Evolutionary conservation across 768 basidiomycete species (phyloP), one percentile per base, ranked within the genome.

Genomic region (Podaxis pistillaris): DNA sequence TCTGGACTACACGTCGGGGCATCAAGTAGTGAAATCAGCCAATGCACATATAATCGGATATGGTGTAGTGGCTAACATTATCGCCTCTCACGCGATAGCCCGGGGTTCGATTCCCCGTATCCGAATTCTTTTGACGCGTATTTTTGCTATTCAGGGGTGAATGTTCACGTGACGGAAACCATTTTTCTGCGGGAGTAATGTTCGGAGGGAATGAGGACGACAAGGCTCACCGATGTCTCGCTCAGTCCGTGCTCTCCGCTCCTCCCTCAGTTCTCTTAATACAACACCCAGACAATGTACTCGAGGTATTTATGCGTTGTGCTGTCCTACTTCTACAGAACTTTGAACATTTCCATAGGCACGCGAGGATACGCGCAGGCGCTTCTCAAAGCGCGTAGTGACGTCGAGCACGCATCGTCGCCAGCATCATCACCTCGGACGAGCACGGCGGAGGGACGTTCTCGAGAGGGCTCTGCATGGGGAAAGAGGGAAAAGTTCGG

Each of bases 21-120:
- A 8, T 0, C 24, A 11, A 52, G 13, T 24, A 1, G 12, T 52
- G 3, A 22, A 28, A 22, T 3, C 13, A 4, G 1, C 15, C 15
- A 28, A 11, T 7, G 0, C 6, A 3, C 3, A 4, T 8, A 6
- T 1, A 0, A 33, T 66, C 65, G 65, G 65, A 56, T 66, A 66
- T 66, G 65, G 65, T 66, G 65, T 66, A 66, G 58, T 61, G 65
- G 65, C 65, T 66, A 66, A 66, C 65, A 66, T 66, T 66, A 61
- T 61, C 65, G 65, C 65, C 65, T 66, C 65, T 66, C 65, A 66
- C 61, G 61, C 61, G 61, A 63, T 63, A 63, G 61, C 61, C 61
- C 58, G 58, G 59, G 59, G 59, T 60, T 60, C 59, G 38, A 60
- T 60, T 60, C 59, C 59, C 59, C 59, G 59, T 60, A 53, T 60